Base-by-base conservation (phyloP, 306 rosid genomes). In the Calophaca sinica region DNA sequence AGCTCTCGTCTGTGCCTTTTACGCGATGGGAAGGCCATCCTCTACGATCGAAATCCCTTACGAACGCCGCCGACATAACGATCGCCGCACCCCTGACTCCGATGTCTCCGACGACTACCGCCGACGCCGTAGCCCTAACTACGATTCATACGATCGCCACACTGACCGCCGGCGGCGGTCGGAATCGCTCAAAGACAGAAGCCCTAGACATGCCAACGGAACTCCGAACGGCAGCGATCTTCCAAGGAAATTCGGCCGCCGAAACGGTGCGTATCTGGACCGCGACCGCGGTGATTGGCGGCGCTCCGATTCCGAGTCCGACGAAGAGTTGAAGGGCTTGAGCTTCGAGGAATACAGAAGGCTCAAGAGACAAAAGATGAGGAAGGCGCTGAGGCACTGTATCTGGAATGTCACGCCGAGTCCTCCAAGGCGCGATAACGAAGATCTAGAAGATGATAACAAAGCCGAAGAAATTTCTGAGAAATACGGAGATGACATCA, bases 321-420 rank as follows among this genome's bases (percentile, higher is more conserved):
- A 94, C 10, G 97, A 92, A 79, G 97, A 94, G 78, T 68, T 92
- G 81, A 90, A 85, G 79, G 96, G 97, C 31, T 73, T 90, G 85
- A 81, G 42, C 51, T 85, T 62, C 69, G 96, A 90, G 86, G 96
- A 92, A 53, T 86, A 75, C 59, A 60, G 96, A 35, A 90, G 96
- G 89, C 48, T 87, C 60, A 94, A 89, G 87, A 86, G 98, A 80
- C 97, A 92, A 78, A 90, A 90, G 85, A 49, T 90, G 88, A 84
- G 99, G 89, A 94, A 85, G 81, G 5, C 61, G 73, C 73, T 90
- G 83, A 87, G 80, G 70, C 73, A 75, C 28, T 94, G 99, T 68
- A 90, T 94, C 41, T 94, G 96, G 97, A 88, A 84, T 53, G 86
- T 72, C 31, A 89, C 96, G 62, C 97, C 99, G 1, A 92, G 99